These are phyloP conservation scores for Blepharisma undulans DNA, from an alignment of 169 alveolate genomes.

Conservation along the genomic window DNA sequence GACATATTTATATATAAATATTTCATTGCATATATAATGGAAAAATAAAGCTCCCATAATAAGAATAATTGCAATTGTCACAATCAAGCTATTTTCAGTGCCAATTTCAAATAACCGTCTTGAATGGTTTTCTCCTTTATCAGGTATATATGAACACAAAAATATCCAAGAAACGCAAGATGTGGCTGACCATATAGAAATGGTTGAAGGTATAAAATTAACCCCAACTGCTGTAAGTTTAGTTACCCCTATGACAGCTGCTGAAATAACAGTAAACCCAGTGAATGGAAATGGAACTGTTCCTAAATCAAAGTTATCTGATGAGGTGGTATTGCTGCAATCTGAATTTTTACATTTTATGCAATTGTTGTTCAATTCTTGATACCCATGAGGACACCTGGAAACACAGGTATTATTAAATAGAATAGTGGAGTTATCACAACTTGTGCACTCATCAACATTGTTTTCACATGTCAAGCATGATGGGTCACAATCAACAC, in stretches of 20 bases:
- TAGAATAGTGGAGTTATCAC: neutral
- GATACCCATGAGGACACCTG: conserved; percentile 15
- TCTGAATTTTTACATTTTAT: neutral
- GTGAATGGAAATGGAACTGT: conserved; percentile 19
- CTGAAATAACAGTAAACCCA: neutral
- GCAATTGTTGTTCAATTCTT: neutral
- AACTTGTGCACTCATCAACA: neutral
- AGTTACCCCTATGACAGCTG: neutral
- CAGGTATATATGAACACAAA: conserved; percentile 7
- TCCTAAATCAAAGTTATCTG: neutral
- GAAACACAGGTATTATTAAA: neutral
- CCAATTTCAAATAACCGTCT: conserved; percentile 19
- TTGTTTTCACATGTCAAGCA: neutral
- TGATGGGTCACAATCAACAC: neutral
- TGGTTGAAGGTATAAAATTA: conserved; percentile 1
- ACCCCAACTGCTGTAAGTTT: conserved; percentile 23
- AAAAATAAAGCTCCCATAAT: neutral
- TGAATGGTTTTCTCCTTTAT: conserved; percentile 8
- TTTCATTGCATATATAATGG: neutral
- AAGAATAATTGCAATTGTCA: neutral
- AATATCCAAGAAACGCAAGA: conserved; percentile 37
- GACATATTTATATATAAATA: neutral
- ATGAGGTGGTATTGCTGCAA: neutral
- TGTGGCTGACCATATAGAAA: neutral
- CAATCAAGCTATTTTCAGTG: neutral